phyloP scores from a whole-genome alignment of 495 filamentous ascomycete species.

The Xylaria longipes region DNA sequence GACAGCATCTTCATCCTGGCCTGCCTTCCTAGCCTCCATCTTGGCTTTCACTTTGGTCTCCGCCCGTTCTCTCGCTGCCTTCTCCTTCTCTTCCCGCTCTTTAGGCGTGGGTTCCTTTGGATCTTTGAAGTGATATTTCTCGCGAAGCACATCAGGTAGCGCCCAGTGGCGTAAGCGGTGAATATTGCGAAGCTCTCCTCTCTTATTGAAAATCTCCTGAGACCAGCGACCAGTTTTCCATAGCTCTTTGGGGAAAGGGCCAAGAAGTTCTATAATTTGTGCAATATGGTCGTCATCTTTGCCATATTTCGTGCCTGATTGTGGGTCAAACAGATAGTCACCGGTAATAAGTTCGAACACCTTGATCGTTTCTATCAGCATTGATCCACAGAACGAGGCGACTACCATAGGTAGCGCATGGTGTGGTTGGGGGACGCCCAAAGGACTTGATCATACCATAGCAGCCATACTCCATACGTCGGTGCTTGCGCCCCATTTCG shows the following conservation, averaged over 20 bases:
- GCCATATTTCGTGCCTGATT: conserved; percentile 98
- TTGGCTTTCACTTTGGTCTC: conserved; percentile 65
- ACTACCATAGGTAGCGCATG: not conserved
- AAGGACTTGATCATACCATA: conserved; percentile 71
- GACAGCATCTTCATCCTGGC: conserved; percentile 41
- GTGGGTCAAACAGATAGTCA: conserved; percentile 98
- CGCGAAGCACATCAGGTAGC: conserved; percentile 87
- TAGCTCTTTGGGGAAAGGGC: conserved; percentile 89
- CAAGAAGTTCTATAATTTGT: conserved; percentile 97
- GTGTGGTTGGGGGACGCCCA: not conserved
- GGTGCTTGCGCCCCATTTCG: conserved; percentile 98
- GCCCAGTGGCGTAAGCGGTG: conserved; percentile 97
- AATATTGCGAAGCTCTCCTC: conserved; percentile 97
- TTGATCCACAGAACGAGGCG: not conserved
- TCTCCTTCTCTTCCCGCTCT: conserved; percentile 39
- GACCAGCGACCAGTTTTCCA: conserved; percentile 94
- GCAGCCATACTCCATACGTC: conserved; percentile 99
- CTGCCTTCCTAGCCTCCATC: conserved; percentile 43
- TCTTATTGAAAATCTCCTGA: conserved; percentile 98
- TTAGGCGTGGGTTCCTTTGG: conserved; percentile 48
- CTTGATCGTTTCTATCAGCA: conserved; percentile 53
- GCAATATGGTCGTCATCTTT: conserved; percentile 99
- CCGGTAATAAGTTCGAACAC: conserved; percentile 97
- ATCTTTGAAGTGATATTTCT: conserved; percentile 93
- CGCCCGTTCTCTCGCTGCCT: conserved; percentile 34